Conservation (phyloP, 2,329 filamentous ascomycete genomes). For the Diaporthe ilicicola region DNA sequence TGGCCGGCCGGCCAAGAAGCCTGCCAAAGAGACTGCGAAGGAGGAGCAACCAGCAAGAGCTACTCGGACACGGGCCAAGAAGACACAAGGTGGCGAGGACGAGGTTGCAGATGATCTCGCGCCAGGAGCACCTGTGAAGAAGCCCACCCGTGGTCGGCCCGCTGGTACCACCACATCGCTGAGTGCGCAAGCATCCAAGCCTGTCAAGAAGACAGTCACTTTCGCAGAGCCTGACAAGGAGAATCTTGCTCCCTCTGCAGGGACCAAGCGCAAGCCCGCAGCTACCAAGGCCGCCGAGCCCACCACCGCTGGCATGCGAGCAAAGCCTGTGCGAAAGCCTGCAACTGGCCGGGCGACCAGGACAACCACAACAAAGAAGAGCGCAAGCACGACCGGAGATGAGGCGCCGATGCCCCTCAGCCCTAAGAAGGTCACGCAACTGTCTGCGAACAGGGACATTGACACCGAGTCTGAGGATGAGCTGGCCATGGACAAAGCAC, state of each 20-base stretch:
- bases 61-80: conserved; percentile 41
- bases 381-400: conserved; percentile 43
- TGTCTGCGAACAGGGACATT: conserved; percentile 49
- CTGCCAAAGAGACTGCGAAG: conserved; percentile 36
- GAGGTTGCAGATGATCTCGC: conserved; percentile 40
- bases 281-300: conserved; percentile 45
- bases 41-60: conserved; percentile 38
- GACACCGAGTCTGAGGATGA: conserved; percentile 67
- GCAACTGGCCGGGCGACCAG: conserved; percentile 40
- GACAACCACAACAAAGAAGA: conserved; percentile 42
- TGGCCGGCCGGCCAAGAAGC: conserved; percentile 45
- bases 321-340: conserved; percentile 59
- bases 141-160: conserved; percentile 46
- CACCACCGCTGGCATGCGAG: conserved; percentile 48
- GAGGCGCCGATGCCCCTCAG: conserved; percentile 59
- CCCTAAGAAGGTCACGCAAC: conserved; percentile 71
- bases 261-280: conserved; percentile 45
- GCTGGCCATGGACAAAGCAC: conserved; percentile 60
- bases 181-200: conserved; percentile 48
- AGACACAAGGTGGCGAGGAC: conserved; percentile 38
- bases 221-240: conserved; percentile 74
- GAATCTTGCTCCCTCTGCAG: conserved; percentile 57
- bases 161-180: conserved; percentile 46
- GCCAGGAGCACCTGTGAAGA: conserved; percentile 45
- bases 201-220: conserved; percentile 68